phyloP scores from a whole-genome alignment of 257 asterid genomes.

The Lycium ferocissimum region DNA sequence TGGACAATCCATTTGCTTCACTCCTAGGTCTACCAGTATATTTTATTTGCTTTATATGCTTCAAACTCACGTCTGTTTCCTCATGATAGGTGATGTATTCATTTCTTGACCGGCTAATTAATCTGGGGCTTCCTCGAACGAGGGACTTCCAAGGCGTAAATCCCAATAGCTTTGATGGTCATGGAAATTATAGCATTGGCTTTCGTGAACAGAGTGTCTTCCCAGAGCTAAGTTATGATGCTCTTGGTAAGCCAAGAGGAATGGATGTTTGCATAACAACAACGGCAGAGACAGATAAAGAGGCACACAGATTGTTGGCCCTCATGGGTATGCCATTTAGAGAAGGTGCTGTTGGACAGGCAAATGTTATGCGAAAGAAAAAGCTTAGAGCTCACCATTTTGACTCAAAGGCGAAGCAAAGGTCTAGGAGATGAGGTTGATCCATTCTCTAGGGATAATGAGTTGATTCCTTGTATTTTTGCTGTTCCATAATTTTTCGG shows the following conservation, averaged over 20 bases:
- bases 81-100: constrained; percentile 75
- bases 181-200: constrained; percentile 91
- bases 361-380: constrained; percentile 63
- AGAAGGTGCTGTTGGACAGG: constrained; percentile 58
- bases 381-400: constrained; percentile 92
- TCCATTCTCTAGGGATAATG: constrained; percentile 25
- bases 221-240: constrained; percentile 79
- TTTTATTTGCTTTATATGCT: constrained; percentile 6
- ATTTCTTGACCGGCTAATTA: constrained; percentile 92
- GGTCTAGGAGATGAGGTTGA: constrained; percentile 47
- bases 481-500: neutral
- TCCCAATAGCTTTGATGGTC: constrained; percentile 89
- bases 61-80: neutral
- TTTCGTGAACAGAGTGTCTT: constrained; percentile 90
- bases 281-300: constrained; percentile 82
- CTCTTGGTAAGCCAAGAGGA: constrained; percentile 86
- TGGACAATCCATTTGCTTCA: neutral
- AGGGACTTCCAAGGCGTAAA: constrained; percentile 96
- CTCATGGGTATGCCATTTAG: constrained; percentile 97
- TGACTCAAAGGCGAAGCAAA: constrained; percentile 75
- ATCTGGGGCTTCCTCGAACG: constrained; percentile 90
- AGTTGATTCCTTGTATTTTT: neutral
- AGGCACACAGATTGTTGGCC: constrained; percentile 76
- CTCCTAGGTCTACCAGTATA: neutral
- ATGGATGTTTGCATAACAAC: constrained; percentile 95